Base-by-base conservation (phyloP, 2,329 filamentous ascomycete genomes). In the Aspergillus sergii region DNA sequence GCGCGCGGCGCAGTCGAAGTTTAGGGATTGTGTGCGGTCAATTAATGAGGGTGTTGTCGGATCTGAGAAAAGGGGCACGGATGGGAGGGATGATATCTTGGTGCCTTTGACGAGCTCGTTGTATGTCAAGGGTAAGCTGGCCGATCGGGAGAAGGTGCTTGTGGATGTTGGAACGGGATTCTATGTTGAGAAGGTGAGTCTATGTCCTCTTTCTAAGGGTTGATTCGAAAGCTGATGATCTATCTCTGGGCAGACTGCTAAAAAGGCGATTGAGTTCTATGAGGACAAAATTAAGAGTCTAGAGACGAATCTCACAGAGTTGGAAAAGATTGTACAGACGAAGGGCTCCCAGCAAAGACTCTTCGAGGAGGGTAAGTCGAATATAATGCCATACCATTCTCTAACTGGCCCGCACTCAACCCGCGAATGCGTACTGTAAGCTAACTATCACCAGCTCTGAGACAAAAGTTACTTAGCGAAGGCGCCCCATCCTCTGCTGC, bases 131-230 rank as follows among this genome's bases (percentile, higher is more conserved):
- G 96, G 94, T 36, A 89, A 86, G 45, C 83, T 98, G 46, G 85
- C 91, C 53, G 87, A 90, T 77, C 85, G 89, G 1, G 86, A 92
- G 62, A 89, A 88, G 65, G 93, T 97, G 8, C 84, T 98, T 63
- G 93, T 98, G 46, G 94, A 98, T 77, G 88, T 97, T 23, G 94
- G 94, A 23, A 98, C 94, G 0, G 94, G 94, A 0, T 98, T 96
- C 77, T 94, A 93, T 74, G 89, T 98, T 59, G 94, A 98, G 80
- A 99, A 99, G 87, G 90, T 91, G 68, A 61, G 39, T 21, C 50
- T 59, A 43, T 46, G 21, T 41, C 8, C 26, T 21, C 21, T 21
- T 32, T 28, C 19, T 30, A 14, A 36, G 53, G 26, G 0, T 57
- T 57, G 3, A 14, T 56, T 36, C n/a, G 14, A 50, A 57, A 23